Conservation (phyloP, 2,329 filamentous ascomycete genomes). For the Neophaeococcomyces aloes region DNA sequence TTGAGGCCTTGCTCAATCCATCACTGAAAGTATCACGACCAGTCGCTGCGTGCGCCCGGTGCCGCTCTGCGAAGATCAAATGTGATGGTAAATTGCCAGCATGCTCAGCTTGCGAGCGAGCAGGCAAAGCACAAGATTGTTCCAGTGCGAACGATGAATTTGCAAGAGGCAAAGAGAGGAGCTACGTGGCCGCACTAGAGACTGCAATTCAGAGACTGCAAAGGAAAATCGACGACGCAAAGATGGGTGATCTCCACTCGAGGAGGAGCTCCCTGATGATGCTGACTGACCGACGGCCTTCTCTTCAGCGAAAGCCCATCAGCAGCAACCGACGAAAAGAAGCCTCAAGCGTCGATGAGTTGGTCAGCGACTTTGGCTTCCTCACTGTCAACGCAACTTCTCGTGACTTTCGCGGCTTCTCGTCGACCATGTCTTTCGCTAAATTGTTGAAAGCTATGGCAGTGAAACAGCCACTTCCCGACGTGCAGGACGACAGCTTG, state of each 20-base stretch:
- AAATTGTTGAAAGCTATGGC: conserved; percentile 77
- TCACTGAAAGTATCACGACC: conserved; percentile 64
- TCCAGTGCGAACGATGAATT: conserved; percentile 94
- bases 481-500: conserved; percentile 48
- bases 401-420: conserved; percentile 81
- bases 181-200: conserved; percentile 93
- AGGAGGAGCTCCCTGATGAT: background rate
- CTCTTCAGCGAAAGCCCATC: conserved; percentile 23
- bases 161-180: conserved; percentile 86
- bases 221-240: conserved; percentile 52
- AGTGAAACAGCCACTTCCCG: conserved; percentile 60
- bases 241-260: conserved; percentile 49
- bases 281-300: conserved; percentile 24
- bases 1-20: conserved; percentile 30
- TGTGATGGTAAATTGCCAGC: conserved; percentile 94
- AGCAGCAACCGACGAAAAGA: conserved; percentile 48
- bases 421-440: conserved; percentile 84
- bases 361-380: conserved; percentile 89
- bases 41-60: conserved; percentile 69
- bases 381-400: conserved; percentile 92
- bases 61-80: conserved; percentile 89
- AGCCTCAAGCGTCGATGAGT: conserved; percentile 75
- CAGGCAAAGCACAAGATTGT: conserved; percentile 74
- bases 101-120: conserved; percentile 89
- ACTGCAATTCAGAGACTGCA: conserved; percentile 81